phyloP scores from a whole-genome alignment of 225 moss, liverwort and hornwort genomes.

The Takakia lepidozioides region DNA sequence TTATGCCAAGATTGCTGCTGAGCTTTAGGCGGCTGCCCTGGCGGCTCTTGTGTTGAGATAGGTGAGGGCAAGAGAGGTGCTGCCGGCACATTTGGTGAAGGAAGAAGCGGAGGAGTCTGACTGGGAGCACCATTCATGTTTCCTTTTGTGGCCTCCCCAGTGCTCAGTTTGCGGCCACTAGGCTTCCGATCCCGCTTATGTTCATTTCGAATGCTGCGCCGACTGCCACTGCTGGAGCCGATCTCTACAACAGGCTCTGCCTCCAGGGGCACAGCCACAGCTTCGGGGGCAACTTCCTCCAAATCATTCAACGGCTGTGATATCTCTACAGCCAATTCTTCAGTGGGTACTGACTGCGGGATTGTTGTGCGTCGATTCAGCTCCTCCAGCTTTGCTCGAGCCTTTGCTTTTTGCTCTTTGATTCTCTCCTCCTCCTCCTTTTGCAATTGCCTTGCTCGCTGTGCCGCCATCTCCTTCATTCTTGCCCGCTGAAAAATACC shows the following conservation, averaged over 20 bases:
- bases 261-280: slow-evolving; percentile 25
- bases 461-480: slow-evolving; percentile 93
- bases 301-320: slow-evolving; percentile 6
- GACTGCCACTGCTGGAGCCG: slow-evolving; percentile 20
- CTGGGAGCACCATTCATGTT: slow-evolving; percentile 23
- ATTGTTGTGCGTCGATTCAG: slow-evolving; percentile 69
- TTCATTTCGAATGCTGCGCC: slow-evolving; percentile 64
- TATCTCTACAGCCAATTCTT: slow-evolving; percentile 22
- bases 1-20: slow-evolving; percentile 25
- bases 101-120: slow-evolving; percentile 24
- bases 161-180: slow-evolving; percentile 38
- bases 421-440: slow-evolving; percentile 95
- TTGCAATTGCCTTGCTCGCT: slow-evolving; percentile 73
- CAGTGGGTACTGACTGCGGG: slow-evolving; percentile 8
- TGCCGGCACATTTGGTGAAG: slow-evolving; percentile 19
- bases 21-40: slow-evolving; percentile 16
- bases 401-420: slow-evolving; percentile 95
- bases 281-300: slow-evolving; percentile 16
- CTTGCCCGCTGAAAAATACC: slow-evolving; percentile 74
- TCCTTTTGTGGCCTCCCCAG: slow-evolving; percentile 33
- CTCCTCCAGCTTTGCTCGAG: slow-evolving; percentile 91
- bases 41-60: slow-evolving; percentile 5
- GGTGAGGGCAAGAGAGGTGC: slow-evolving; percentile 32
- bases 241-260: slow-evolving; percentile 20
- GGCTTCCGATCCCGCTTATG: slow-evolving; percentile 72